A percentile compares a stretch with the other conserved stretches of the same genome.
Evolutionary conservation across 352 stramenopile genomes (phyloP).

Genomic region (Plasmopara muralis): DNA sequence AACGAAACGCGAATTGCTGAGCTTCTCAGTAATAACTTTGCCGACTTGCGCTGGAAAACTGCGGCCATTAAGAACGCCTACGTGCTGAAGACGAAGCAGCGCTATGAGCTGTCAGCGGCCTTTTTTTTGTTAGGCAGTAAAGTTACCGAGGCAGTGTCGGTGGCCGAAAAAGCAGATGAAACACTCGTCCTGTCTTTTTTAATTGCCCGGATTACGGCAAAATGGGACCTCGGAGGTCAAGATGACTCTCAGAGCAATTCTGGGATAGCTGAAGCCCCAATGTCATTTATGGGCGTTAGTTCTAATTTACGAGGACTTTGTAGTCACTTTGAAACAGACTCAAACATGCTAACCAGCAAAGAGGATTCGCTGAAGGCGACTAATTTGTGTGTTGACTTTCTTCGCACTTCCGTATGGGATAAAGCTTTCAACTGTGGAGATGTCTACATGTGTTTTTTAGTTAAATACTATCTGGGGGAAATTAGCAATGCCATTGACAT

Average conservation of each 20-base stretch:
- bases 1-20: slow-evolving; percentile 76
- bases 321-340: slow-evolving; percentile 1
- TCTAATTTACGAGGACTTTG: slow-evolving; percentile 31
- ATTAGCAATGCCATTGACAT: slow-evolving; percentile 36
- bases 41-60: slow-evolving; percentile 74
- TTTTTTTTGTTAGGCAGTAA: slow-evolving; percentile 83
- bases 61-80: slow-evolving; percentile 89
- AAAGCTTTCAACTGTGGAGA: slow-evolving; percentile 48
- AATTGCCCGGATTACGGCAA: slow-evolving; percentile 68
- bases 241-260: slow-evolving; percentile 10
- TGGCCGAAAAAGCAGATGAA: slow-evolving; percentile 65
- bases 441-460: slow-evolving; percentile 72
- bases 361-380: slow-evolving; percentile 19
- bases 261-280: slow-evolving; percentile 14
- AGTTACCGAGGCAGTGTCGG: slow-evolving; percentile 64
- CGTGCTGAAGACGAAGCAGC: slow-evolving; percentile 81
- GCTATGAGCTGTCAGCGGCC: slow-evolving; percentile 66
- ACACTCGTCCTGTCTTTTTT: slow-evolving; percentile 75
- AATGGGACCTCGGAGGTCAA: slow-evolving; percentile 53
- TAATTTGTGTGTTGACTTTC: slow-evolving; percentile 49
- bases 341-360: not conserved
- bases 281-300: slow-evolving; percentile 58
- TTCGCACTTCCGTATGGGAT: slow-evolving; percentile 46
- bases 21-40: slow-evolving; percentile 78
- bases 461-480: slow-evolving; percentile 58